A percentile compares a stretch with the other conserved stretches of the same genome.
These are phyloP conservation scores for Paramecium bursaria DNA, from an alignment of 73 alveolate genomes.

Conservation along the genomic window DNA sequence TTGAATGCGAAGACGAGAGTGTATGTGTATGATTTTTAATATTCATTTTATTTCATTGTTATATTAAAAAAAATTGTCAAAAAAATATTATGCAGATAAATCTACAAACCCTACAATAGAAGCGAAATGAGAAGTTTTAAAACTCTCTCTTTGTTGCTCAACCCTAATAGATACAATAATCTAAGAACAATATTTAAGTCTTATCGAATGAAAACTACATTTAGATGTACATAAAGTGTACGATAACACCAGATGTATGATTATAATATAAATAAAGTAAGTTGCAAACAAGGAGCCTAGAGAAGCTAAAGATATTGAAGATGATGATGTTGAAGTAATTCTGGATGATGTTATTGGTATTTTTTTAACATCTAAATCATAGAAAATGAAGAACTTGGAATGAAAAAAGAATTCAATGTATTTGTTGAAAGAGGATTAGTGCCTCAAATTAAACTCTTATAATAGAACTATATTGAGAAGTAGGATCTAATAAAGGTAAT, in stretches of 20 bases:
- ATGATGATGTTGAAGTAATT: conserved; percentile 33
- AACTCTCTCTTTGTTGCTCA: conserved; percentile 14
- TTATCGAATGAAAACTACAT: conserved; percentile 42
- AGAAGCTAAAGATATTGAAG: neutral
- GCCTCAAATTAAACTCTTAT: conserved; percentile 1
- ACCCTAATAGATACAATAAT: neutral
- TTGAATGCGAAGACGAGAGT: no score
- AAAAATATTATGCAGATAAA: neutral
- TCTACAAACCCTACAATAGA: conserved; percentile 5
- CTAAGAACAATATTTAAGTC: neutral
- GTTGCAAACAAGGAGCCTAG: conserved; percentile 42
- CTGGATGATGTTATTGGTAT: conserved; percentile 58
- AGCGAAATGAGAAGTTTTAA: conserved; percentile 44
- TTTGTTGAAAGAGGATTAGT: conserved; percentile 41
- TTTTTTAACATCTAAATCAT: neutral
- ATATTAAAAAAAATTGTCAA: neutral
- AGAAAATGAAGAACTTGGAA: conserved; percentile 60
- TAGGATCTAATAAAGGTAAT: conserved; percentile 38
- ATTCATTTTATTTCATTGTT: no score
- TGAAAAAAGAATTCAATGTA: conserved; percentile 58
- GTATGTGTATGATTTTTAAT: no score
- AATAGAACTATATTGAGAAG: conserved; percentile 52
- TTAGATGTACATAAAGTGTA: conserved; percentile 38
- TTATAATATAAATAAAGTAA: neutral
- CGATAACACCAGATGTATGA: conserved; percentile 48